phyloP scores from a whole-genome alignment of 2,329 filamentous ascomycete species.

The Scortechinia acanthostroma region DNA sequence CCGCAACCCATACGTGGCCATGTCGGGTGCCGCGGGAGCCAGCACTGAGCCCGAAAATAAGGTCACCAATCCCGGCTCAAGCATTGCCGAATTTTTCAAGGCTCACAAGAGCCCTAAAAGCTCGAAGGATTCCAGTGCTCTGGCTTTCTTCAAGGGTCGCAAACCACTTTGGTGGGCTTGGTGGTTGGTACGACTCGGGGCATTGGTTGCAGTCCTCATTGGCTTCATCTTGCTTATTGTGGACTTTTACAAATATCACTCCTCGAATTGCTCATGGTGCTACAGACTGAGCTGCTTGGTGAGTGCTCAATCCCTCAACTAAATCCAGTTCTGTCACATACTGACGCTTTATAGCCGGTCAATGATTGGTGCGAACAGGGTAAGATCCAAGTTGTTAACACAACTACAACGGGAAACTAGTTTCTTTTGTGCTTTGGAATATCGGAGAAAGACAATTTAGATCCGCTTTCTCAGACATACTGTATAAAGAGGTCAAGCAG shows the following conservation, averaged over 20 bases:
- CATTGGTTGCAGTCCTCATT: conserved; percentile 55
- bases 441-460: too few relatives aligned
- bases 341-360: conserved; percentile 22
- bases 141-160: conserved; percentile 62
- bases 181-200: conserved; percentile 62
- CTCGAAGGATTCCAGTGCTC: conserved; percentile 22
- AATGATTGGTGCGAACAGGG: conserved; percentile 37
- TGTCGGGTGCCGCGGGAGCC: not conserved
- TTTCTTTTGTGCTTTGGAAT: not conserved
- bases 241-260: conserved; percentile 62
- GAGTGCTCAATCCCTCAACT: conserved; percentile 21
- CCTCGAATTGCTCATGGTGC: conserved; percentile 57
- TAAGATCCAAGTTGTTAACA: not conserved
- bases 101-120: conserved; percentile 18
- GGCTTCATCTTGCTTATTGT: conserved; percentile 60
- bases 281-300: conserved; percentile 66
- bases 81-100: conserved; percentile 8
- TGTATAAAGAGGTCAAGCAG: too few relatives aligned
- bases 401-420: not conserved
- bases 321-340: conserved; percentile 4
- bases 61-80: not conserved
- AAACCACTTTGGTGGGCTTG: conserved; percentile 71
- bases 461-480: too few relatives aligned
- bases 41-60: not conserved
- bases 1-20: not conserved